Conservation (phyloP, 257 asterid genomes). For the Fraxinus pennsylvanica region DNA sequence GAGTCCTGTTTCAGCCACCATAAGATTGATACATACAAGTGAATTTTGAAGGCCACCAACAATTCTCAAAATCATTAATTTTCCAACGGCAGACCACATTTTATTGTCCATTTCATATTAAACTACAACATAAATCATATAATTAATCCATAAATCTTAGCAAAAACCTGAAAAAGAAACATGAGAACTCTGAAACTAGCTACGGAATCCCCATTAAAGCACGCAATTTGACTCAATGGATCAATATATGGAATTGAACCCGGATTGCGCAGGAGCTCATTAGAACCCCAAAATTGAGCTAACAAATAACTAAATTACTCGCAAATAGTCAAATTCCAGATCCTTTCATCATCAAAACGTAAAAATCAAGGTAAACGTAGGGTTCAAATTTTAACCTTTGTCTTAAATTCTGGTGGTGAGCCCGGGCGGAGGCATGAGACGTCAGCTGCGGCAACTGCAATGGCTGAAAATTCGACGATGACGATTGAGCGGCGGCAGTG, state of each 20-base stretch:
- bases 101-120: not conserved
- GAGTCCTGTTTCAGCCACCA: no score
- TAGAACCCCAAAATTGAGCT: slow-evolving; percentile 28
- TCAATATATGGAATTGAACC: slow-evolving; percentile 31
- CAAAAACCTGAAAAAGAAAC: not conserved
- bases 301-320: not conserved
- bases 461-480: slow-evolving; percentile 38
- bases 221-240: slow-evolving; percentile 27
- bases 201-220: slow-evolving; percentile 26
- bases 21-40: not conserved
- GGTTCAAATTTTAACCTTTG: slow-evolving; percentile 44
- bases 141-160: not conserved
- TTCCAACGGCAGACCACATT: slow-evolving; percentile 11
- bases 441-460: slow-evolving; percentile 14
- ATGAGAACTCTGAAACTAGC: slow-evolving; percentile 12
- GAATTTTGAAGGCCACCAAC: slow-evolving; percentile 1
- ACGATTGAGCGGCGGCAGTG: slow-evolving; percentile 37
- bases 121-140: slow-evolving; percentile 6
- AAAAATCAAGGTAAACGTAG: slow-evolving; percentile 32
- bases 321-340: slow-evolving; percentile 32
- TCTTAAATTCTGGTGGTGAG: slow-evolving; percentile 41
- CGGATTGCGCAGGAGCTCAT: slow-evolving; percentile 24
- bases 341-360: slow-evolving; percentile 27
- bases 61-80: not conserved
- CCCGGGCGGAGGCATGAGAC: slow-evolving; percentile 30